Percentiles rank a stretch among this genome's conserved stretches.
phyloP scores from a whole-genome alignment of 352 stramenopile genomes.

The Globisporangium sylvaticum region DNA sequence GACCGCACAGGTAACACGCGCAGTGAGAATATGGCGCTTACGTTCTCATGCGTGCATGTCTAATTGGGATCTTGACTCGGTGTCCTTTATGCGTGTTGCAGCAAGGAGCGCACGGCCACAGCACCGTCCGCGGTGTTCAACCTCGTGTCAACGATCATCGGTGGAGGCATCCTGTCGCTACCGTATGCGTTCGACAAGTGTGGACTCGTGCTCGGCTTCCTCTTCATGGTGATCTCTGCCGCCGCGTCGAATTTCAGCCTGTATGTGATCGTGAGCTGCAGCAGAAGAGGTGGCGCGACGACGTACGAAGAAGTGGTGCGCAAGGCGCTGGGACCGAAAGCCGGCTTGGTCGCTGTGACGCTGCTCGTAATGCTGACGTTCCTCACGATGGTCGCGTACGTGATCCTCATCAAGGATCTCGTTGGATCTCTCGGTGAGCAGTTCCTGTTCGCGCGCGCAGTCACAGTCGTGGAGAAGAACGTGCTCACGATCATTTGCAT shows the following conservation, averaged over 20 bases:
- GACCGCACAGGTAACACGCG: slow-evolving; percentile 39
- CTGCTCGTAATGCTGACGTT: slow-evolving; percentile 92
- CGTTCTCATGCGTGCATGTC: background rate
- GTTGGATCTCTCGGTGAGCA: slow-evolving; percentile 79
- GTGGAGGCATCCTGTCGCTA: slow-evolving; percentile 80
- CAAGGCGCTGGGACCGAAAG: slow-evolving; percentile 62
- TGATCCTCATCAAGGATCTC: slow-evolving; percentile 94
- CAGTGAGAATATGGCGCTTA: background rate
- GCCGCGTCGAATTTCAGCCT: slow-evolving; percentile 79
- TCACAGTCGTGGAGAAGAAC: slow-evolving; percentile 54
- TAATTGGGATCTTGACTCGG: background rate
- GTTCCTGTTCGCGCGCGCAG: slow-evolving; percentile 64
- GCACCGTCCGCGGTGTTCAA: slow-evolving; percentile 81
- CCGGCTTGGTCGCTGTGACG: slow-evolving; percentile 65
- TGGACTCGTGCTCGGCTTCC: slow-evolving; percentile 67
- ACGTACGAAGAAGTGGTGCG: slow-evolving; percentile 88
- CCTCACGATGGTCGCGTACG: slow-evolving; percentile 93
- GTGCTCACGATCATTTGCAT: slow-evolving; percentile 65
- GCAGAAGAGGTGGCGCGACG: slow-evolving; percentile 68
- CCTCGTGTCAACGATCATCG: slow-evolving; percentile 87
- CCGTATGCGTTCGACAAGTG: slow-evolving; percentile 88
- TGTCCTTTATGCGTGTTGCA: slow-evolving; percentile 6
- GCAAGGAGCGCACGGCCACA: slow-evolving; percentile 53
- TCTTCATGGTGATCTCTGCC: slow-evolving; percentile 77
- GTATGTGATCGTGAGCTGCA: slow-evolving; percentile 88